Evolutionary conservation across 1,139 yeast genomes (phyloP), one percentile per base, ranked within the genome.

Genomic region (Candida smagusa): DNA sequence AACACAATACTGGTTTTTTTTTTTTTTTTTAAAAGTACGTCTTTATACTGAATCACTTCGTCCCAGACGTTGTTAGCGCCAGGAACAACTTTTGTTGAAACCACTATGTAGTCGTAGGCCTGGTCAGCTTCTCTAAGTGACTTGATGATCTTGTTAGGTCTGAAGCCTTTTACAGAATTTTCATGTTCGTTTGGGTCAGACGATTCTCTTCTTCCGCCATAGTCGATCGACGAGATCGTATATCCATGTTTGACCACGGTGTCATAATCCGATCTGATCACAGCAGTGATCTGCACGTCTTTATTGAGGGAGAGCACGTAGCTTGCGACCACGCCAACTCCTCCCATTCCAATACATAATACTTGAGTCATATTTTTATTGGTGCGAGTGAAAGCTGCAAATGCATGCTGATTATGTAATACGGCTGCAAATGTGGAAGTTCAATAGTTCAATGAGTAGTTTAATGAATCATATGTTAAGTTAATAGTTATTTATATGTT

Each of bases 251-350:
- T 30, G 6, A 43, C 38, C 9, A 62, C 65, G 16, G 37, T 42
- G 11, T 62, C 64, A 40, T 59, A 61, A 35, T 59, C 67, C 0
- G 64, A 56, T 35, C 70, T 54, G 25, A 65, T 54, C 7, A 63
- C 59, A 4, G 66, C 62, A 1, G 67, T 63, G 23, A 58, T 46
- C 34, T 59, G 58, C 12, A 56, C 59, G 11, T 72, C 74, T 6
- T 70, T 61, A 31, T 62, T 63, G 31, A 49, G 47, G 38, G 72
- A 72, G 26, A 84, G 65, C 0, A 83, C 74, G 34, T 79, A 71
- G 0, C 89, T 82, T 5, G 83, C 82, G 32, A 84, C 72, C 29
- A 82, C 69, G 11, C 94, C 94, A 2, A 84, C 88, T 22, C 90
- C 89, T 7, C 89, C 89, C 47, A 81, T 66, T 8, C 89, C 89